Base-by-base conservation (phyloP, 148 eudicot genomes). In the Vaccinium corymbosum region DNA sequence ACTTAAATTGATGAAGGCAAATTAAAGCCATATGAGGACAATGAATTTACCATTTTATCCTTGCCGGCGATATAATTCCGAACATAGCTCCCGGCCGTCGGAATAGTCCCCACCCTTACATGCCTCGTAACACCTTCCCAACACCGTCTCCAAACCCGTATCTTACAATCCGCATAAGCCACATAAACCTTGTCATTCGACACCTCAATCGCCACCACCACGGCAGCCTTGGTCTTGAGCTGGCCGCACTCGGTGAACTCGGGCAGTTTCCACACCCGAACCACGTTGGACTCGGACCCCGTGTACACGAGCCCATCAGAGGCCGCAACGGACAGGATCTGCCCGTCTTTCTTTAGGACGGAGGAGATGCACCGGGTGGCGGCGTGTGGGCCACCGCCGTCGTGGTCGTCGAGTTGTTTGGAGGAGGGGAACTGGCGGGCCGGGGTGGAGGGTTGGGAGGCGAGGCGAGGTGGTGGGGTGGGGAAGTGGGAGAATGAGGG, bases 341-440 rank as follows among this genome's bases (percentile, higher is more conserved):
- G 90, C 3, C 90, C 89, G 82, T 89, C 90, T 50, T 89, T 89
- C 29, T 85, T 86, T 3, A 89, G 90, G 50, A 89, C 86, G 14
- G 90, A 89, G 13, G 90, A 86, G 38, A 87, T 32, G 89, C 90
- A 87, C 7, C 84, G 38, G 82, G 66, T n/a, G 53, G 52, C 25
- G 15, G 49, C 20, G 11, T 80, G 29, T 13, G 16, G 62, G 29
- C 7, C 16, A 2, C 27, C 32, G 19, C 7, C 3, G 68, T 13
- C 15, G 59, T 14, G 53, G 38, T 48, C 6, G 56, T 22, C 5
- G 19, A 70, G 78, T 66, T 59, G 83, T 11, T 74, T 74, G 9
- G 70, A 7, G 68, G 82, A 57, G 49, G 19, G 50, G 83, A 42
- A 42, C 5, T 42, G 49, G 76, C 17, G 76, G 59, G 9, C 10